Evolutionary conservation across 306 rosid genomes (phyloP).

Genomic region (Myrica gale): DNA sequence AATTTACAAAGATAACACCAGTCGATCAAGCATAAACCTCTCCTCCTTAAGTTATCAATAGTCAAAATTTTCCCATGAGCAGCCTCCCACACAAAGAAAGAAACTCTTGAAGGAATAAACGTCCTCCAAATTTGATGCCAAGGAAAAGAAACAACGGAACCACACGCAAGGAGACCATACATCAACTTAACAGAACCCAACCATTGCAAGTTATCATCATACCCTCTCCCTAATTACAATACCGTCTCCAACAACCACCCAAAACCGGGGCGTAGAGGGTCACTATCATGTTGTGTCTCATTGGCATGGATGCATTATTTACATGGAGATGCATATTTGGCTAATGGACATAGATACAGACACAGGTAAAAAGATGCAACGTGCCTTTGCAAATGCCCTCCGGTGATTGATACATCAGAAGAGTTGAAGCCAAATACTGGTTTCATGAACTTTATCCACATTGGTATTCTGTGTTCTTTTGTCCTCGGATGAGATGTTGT

Average conservation of each 20-base stretch:
- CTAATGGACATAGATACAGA: not conserved
- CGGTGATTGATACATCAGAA: slow-evolving; percentile 62
- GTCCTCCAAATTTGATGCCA: no score
- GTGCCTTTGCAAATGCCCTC: slow-evolving; percentile 72
- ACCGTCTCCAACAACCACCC: not conserved
- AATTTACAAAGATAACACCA: no score
- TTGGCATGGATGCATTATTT: not conserved
- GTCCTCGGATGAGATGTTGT: slow-evolving; percentile 66
- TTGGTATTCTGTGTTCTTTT: slow-evolving; percentile 51
- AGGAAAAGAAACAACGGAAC: no score
- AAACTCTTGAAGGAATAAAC: no score
- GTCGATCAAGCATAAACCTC: no score
- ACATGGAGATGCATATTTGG: not conserved
- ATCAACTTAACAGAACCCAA: no score
- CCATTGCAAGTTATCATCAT: no score
- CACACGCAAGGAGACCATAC: no score
- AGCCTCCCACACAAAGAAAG: no score
- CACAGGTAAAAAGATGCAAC: slow-evolving; percentile 23
- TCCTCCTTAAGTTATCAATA: no score
- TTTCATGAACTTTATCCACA: slow-evolving; percentile 56
- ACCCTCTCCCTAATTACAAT: no score
- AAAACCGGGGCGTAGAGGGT: not conserved
- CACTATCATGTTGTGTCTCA: not conserved
- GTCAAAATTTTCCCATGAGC: no score
- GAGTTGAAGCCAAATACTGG: slow-evolving; percentile 83